Evolutionary conservation across 257 asterid genomes (phyloP).

Genomic region (Przewalskia tangutica): DNA sequence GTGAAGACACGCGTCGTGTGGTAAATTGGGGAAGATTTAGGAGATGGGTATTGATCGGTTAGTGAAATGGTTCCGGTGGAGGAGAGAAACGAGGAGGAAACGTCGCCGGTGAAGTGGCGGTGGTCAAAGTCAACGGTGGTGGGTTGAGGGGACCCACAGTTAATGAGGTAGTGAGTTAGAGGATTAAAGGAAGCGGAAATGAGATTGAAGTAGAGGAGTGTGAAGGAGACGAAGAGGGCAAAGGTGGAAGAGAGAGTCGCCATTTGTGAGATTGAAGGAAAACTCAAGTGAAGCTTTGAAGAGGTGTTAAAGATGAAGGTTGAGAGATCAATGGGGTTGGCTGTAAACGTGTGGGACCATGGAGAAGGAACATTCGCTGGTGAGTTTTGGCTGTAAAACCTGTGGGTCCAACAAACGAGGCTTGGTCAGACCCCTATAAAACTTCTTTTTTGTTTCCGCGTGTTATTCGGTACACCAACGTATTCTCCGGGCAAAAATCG

Average conservation of each 20-base stretch:
- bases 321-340: neutral
- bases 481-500: too few relatives aligned
- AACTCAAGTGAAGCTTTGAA: neutral
- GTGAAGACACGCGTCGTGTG: constrained; percentile 58
- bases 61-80: constrained; percentile 29
- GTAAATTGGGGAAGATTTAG: constrained; percentile 44
- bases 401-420: neutral
- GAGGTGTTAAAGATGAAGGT: neutral
- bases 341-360: neutral
- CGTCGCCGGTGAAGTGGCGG: constrained; percentile 59
- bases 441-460: too few relatives aligned
- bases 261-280: constrained; percentile 21
- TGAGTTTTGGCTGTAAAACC: neutral
- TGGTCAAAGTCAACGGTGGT: constrained; percentile 39
- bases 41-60: constrained; percentile 12
- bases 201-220: constrained; percentile 19
- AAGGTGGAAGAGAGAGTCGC: constrained; percentile 9
- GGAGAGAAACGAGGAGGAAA: constrained; percentile 19
- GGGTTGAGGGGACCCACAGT: constrained; percentile 48
- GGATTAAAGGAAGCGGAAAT: constrained; percentile 21
- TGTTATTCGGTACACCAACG: too few relatives aligned
- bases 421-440: neutral
- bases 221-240: neutral
- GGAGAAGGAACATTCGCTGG: neutral
- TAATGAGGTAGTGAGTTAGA: constrained; percentile 51